These are phyloP conservation scores for Sisymbrium altissimum DNA, from an alignment of 345 rosid genomes.

Conservation along the genomic window DNA sequence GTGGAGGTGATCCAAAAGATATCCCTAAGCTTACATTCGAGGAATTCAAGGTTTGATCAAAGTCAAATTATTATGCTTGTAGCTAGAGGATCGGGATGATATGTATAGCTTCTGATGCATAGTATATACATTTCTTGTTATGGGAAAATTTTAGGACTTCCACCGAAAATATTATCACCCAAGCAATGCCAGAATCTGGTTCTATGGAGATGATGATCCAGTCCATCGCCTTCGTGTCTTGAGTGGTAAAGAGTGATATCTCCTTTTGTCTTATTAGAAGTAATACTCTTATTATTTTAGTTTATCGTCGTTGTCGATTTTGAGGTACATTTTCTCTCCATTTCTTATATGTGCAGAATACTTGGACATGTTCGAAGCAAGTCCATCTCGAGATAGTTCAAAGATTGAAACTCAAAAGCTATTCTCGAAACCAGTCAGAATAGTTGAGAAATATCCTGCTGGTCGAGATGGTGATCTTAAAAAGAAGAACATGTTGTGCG, in stretches of 20 bases:
- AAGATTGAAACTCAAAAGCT: slow-evolving; percentile 55
- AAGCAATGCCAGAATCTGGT: slow-evolving; percentile 95
- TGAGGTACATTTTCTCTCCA: slow-evolving; percentile 4
- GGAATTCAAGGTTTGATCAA: slow-evolving; percentile 63
- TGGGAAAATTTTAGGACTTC: slow-evolving; percentile 60
- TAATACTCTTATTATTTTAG: neutral
- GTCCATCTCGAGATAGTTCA: slow-evolving; percentile 66
- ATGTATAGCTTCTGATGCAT: slow-evolving; percentile 10
- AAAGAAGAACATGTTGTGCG: slow-evolving; percentile 93
- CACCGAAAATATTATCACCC: slow-evolving; percentile 90
- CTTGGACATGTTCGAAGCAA: slow-evolving; percentile 69
- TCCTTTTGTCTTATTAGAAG: neutral
- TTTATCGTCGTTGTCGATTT: neutral
- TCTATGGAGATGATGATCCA: slow-evolving; percentile 95
- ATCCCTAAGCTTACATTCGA: slow-evolving; percentile 85
- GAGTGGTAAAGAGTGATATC: slow-evolving; percentile 55
- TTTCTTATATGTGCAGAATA: slow-evolving; percentile 55
- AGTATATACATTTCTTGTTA: neutral
- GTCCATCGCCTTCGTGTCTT: slow-evolving; percentile 71
- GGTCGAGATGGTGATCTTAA: slow-evolving; percentile 74
- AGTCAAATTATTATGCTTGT: slow-evolving; percentile 8
- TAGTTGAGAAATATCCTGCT: slow-evolving; percentile 83
- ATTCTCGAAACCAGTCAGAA: slow-evolving; percentile 67
- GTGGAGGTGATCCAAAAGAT: slow-evolving; percentile 93
- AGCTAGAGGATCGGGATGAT: neutral